Conservation (phyloP, 116 monocot species). For the Dioscorea cayenensis region DNA sequence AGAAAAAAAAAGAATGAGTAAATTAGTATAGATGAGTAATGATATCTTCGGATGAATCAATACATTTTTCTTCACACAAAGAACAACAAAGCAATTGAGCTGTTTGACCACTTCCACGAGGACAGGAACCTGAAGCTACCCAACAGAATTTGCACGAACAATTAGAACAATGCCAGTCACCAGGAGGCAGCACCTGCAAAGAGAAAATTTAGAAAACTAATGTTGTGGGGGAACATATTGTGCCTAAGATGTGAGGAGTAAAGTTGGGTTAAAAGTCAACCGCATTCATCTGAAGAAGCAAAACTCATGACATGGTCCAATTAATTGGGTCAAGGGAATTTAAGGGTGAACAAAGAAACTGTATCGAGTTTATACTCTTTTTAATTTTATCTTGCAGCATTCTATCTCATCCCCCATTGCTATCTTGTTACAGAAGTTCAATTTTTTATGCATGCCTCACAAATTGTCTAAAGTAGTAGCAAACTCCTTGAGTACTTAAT, state of each 20-base stretch:
- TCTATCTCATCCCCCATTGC: too few species aligned
- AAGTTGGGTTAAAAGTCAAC: neutral
- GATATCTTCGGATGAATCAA: neutral
- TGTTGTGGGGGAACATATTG: neutral
- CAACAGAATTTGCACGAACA: slow-evolving; percentile 88
- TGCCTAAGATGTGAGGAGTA: neutral
- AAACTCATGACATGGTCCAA: too few species aligned
- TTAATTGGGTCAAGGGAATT: too few species aligned
- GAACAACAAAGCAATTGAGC: slow-evolving; percentile 37
- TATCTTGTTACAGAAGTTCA: too few species aligned
- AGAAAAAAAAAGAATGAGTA: slow-evolving; percentile 1
- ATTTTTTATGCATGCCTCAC: too few species aligned
- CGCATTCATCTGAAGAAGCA: too few species aligned
- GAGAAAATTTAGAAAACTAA: neutral
- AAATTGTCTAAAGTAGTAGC: too few species aligned
- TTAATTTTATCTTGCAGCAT: too few species aligned
- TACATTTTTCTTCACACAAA: slow-evolving; percentile 85
- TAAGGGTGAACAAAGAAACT: too few species aligned
- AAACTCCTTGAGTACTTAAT: too few species aligned
- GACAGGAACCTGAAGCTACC: slow-evolving; percentile 15
- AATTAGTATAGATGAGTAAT: neutral
- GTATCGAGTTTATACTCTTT: too few species aligned
- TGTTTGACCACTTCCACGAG: slow-evolving; percentile 6
- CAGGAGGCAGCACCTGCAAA: slow-evolving; percentile 74
- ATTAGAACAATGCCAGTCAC: slow-evolving; percentile 81